Evolutionary conservation across 495 filamentous ascomycete species (phyloP), one percentile per base, ranked within the genome.

Genomic region (Aspergillus olivimuriae): DNA sequence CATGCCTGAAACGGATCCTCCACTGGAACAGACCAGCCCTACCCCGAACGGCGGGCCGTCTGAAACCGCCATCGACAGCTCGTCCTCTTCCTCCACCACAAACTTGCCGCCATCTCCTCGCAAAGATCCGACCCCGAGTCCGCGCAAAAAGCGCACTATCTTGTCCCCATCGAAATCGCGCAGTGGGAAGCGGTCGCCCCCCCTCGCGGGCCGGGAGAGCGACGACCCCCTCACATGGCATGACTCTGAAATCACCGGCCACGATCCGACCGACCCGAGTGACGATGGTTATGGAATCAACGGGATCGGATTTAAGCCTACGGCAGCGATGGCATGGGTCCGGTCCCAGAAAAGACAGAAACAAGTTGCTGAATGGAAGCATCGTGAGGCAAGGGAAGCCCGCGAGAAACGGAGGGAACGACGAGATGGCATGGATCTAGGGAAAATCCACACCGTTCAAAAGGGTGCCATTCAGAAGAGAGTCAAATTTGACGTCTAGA

Each of bases 281-380:
- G 85, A 88, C 50, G 84, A 89, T 61, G 84, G 84, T 19, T 84
- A 84, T 26, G 84, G 84, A 28, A 86, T 89, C 50, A 87, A 94
- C 61, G 91, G 91, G 11, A 84, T 97, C 55, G 91, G 90, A 1
- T 96, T 94, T 63, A 83, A 80, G 49, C 91, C 91, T 1, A 96
- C 89, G 7, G 75, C 89, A 14, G 84, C 85, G 23, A 80, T 89
- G 22, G 90, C 88, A 1, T 82, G 86, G 60, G 80, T 80, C 19
- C 73, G 91, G 43, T 73, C 77, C 5, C 78, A 89, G 59, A 84
- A 80, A 59, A 74, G 90, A 46, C 76, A 79, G 53, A 81, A 84
- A 62, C 91, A 97, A 63, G 73, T 97, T 34, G 75, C 78, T 37
- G 87, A 94, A 37, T 97, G 91, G 73, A 81, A 77, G 56, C 81